A percentile compares a stretch with the other conserved stretches of the same genome.
Evolutionary conservation across 176 grass and related monocot species (phyloP).

Genomic region (Phragmites australis): DNA sequence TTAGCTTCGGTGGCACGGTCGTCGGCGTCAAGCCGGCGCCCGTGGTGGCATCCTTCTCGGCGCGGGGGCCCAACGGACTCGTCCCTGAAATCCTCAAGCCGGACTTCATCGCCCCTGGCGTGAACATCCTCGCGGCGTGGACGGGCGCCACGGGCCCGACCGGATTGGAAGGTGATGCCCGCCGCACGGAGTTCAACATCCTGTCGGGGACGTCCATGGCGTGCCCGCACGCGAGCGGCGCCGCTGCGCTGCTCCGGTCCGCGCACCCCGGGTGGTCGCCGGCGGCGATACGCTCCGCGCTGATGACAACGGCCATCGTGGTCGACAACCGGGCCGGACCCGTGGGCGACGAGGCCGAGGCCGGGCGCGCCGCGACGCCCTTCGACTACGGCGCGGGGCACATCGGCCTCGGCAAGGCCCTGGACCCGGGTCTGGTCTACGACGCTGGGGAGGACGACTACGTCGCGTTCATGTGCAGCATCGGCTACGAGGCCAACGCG

Average conservation of each 20-base stretch:
- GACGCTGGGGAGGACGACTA: slow-evolving; percentile 72
- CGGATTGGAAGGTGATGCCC: slow-evolving; percentile 55
- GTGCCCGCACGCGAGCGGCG: slow-evolving; percentile 90
- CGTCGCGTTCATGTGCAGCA: slow-evolving; percentile 82
- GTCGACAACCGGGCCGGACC: slow-evolving; percentile 58
- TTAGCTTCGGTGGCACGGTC: slow-evolving; percentile 73
- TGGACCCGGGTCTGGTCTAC: slow-evolving; percentile 89
- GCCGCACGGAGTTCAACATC: slow-evolving; percentile 93
- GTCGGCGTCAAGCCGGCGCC: slow-evolving; percentile 89
- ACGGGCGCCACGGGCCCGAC: slow-evolving; percentile 75
- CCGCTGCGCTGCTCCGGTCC: slow-evolving; percentile 81
- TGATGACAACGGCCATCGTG: slow-evolving; percentile 79
- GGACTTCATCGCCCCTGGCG: slow-evolving; percentile 82
- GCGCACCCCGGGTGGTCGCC: slow-evolving; percentile 84
- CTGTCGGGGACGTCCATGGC: slow-evolving; percentile 97
- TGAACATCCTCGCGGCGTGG: slow-evolving; percentile 97
- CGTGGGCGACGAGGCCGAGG: slow-evolving; percentile 61
- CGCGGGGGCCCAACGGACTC: slow-evolving; percentile 81
- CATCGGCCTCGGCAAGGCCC: slow-evolving; percentile 58
- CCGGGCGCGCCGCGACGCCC: slow-evolving; percentile 64
- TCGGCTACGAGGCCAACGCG: slow-evolving; percentile 76
- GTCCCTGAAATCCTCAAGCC: slow-evolving; percentile 90
- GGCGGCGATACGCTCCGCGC: slow-evolving; percentile 75
- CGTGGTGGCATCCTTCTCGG: slow-evolving; percentile 89
- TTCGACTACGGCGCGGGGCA: slow-evolving; percentile 81